These are phyloP conservation scores for Decorospora gaudefroyi DNA, from an alignment of 2,329 filamentous ascomycete genomes.

Conservation along the genomic window DNA sequence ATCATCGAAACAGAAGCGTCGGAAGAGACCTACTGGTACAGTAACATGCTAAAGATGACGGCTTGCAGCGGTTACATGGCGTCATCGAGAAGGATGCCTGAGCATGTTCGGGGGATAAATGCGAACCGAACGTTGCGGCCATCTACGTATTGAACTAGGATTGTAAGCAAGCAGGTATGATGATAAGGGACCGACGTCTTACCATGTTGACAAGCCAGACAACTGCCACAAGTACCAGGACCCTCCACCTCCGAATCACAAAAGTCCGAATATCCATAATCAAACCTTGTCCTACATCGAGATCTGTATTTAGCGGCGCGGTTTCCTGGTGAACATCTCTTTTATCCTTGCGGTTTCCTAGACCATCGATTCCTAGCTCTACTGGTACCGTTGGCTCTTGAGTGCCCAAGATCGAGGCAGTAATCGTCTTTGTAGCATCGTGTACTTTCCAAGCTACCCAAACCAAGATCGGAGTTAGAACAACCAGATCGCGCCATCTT, in stretches of 20 bases:
- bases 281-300: too few species aligned
- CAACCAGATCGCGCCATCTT: conserved; percentile 40
- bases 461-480: conserved; percentile 52
- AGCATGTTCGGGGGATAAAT: too few species aligned
- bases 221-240: not conserved
- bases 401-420: conserved; percentile 43
- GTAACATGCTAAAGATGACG: too few species aligned
- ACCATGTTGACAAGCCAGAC: not conserved
- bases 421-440: conserved; percentile 47
- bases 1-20: too few species aligned
- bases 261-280: too few species aligned
- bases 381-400: not conserved
- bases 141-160: not conserved
- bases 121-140: not conserved
- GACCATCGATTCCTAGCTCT: not conserved
- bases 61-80: too few species aligned
- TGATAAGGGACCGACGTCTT: too few species aligned
- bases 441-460: conserved; percentile 50
- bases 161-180: too few species aligned
- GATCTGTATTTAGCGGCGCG: too few species aligned
- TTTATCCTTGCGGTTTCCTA: not conserved
- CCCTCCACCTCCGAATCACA: not conserved
- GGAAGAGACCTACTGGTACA: too few species aligned
- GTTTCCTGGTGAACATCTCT: not conserved
- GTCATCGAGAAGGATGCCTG: too few species aligned